Percentiles rank a stretch among this genome's conserved stretches.
Conservation (phyloP, 2,329 filamentous ascomycete genomes). For the Clarireedia monteithiana region DNA sequence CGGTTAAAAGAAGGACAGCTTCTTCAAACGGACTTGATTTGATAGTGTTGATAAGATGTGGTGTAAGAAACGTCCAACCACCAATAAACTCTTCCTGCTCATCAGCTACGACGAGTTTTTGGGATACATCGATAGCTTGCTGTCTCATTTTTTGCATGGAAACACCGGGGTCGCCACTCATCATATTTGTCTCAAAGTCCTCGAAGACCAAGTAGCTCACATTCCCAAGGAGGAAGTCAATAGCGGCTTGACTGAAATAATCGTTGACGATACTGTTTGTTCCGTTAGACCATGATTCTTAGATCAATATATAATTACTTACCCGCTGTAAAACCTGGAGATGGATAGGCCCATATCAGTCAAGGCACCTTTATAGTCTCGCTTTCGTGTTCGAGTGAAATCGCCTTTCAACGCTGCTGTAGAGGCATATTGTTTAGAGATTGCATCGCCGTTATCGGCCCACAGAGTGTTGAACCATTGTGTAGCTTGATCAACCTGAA, state of each 20-base stretch:
- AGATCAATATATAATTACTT: background rate
- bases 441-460: slow-evolving; percentile 96
- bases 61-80: slow-evolving; percentile 83
- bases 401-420: slow-evolving; percentile 95
- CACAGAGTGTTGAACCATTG: slow-evolving; percentile 78
- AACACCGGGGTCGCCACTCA: slow-evolving; percentile 83
- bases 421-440: slow-evolving; percentile 92
- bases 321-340: slow-evolving; percentile 49
- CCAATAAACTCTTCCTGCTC: slow-evolving; percentile 77
- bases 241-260: slow-evolving; percentile 90
- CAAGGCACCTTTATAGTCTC: slow-evolving; percentile 83
- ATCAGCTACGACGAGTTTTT: slow-evolving; percentile 78
- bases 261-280: slow-evolving; percentile 82
- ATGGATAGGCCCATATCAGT: slow-evolving; percentile 87
- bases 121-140: slow-evolving; percentile 81
- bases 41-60: slow-evolving; percentile 61
- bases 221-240: slow-evolving; percentile 89
- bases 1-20: slow-evolving; percentile 78
- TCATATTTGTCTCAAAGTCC: slow-evolving; percentile 91
- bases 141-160: slow-evolving; percentile 79
- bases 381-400: slow-evolving; percentile 84
- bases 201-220: slow-evolving; percentile 80
- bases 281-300: slow-evolving; percentile 4
- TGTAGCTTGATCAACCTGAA: slow-evolving; percentile 69
- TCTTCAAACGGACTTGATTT: slow-evolving; percentile 74